Conservation (phyloP, 371 early-diverging fungal species). For the Syncephalastrum racemosum region DNA sequence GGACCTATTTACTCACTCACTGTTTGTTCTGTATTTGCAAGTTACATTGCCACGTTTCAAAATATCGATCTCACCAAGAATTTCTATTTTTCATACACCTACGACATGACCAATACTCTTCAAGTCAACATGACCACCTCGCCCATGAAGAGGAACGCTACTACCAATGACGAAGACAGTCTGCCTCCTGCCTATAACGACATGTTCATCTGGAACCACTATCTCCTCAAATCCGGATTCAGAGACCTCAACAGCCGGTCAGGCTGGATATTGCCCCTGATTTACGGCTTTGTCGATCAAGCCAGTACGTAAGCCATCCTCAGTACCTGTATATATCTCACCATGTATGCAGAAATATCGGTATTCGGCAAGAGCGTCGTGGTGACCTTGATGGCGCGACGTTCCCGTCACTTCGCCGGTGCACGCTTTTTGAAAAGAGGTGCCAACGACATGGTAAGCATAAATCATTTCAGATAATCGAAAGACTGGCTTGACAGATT, state of each 20-base stretch:
- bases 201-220: constrained; percentile 97
- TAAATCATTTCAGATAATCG: neutral
- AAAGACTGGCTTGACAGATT: neutral
- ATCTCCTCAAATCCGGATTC: constrained; percentile 75
- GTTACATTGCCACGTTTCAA: constrained; percentile 79
- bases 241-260: constrained; percentile 60
- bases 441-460: constrained; percentile 74
- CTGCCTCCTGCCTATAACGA: constrained; percentile 52
- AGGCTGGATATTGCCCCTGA: constrained; percentile 88
- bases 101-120: constrained; percentile 89
- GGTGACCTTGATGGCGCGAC: constrained; percentile 92
- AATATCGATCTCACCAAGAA: constrained; percentile 84
- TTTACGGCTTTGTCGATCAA: constrained; percentile 97
- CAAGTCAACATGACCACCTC: constrained; percentile 83
- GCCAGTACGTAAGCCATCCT: constrained; percentile 59
- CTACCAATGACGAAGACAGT: constrained; percentile 5
- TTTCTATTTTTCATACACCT: constrained; percentile 92
- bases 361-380: constrained; percentile 84
- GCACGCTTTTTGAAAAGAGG: constrained; percentile 97
- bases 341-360: constrained; percentile 55
- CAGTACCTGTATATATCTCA: neutral
- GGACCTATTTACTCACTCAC: neutral
- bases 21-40: constrained; percentile 7
- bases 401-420: constrained; percentile 95
- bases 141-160: constrained; percentile 6